Evolutionary conservation across 805 yeast species (phyloP).

Genomic region (Candida nonsorbophila): DNA sequence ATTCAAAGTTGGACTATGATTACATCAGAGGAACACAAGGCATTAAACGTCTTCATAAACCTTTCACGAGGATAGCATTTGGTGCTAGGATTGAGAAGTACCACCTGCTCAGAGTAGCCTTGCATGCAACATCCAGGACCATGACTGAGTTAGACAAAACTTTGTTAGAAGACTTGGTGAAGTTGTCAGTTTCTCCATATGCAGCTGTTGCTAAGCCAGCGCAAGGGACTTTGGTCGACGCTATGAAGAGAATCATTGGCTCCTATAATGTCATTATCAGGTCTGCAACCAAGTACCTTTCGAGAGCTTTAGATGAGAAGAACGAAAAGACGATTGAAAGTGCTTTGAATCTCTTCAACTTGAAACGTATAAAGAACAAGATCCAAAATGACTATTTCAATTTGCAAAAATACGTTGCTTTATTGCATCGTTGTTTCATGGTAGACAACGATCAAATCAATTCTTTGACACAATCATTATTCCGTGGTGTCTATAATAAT

Average conservation of each 20-base stretch:
- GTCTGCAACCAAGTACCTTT: slow-evolving; percentile 43
- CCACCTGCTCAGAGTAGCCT: slow-evolving; percentile 67
- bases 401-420: slow-evolving; percentile 39
- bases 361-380: slow-evolving; percentile 54
- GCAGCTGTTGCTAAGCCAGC: slow-evolving; percentile 67
- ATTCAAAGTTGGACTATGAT: slow-evolving; percentile 49
- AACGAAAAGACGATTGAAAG: slow-evolving; percentile 59
- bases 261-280: slow-evolving; percentile 54
- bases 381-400: slow-evolving; percentile 54
- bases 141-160: slow-evolving; percentile 61
- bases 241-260: slow-evolving; percentile 66
- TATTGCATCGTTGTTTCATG: slow-evolving; percentile 50
- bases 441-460: slow-evolving; percentile 55
- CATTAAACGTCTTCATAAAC: slow-evolving; percentile 58
- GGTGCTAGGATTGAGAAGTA: slow-evolving; percentile 69
- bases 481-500: slow-evolving; percentile 26
- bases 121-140: slow-evolving; percentile 68
- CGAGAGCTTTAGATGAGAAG: slow-evolving; percentile 41
- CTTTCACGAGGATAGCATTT: slow-evolving; percentile 72
- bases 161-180: slow-evolving; percentile 61
- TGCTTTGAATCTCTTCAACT: slow-evolving; percentile 52
- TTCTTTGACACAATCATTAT: slow-evolving; percentile 47
- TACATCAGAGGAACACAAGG: slow-evolving; percentile 56
- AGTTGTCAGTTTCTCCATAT: slow-evolving; percentile 64
- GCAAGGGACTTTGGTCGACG: slow-evolving; percentile 58